Conservation (phyloP, 345 rosid genomes). For the Eutrema japonicum region DNA sequence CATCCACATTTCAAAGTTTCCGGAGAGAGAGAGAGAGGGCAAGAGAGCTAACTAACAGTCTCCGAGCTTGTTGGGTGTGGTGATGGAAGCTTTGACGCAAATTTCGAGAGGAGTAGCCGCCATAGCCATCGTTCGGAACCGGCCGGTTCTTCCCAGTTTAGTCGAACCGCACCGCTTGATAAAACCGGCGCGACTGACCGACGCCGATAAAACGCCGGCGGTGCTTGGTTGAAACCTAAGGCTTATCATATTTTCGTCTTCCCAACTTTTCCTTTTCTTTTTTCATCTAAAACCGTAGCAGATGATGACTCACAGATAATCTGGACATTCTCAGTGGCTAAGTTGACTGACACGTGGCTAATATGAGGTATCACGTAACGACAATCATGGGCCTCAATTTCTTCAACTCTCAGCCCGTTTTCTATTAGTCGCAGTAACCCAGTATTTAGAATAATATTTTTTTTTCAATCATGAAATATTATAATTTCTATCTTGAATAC, state of each 20-base stretch:
- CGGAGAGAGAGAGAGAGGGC: slow-evolving; percentile 10
- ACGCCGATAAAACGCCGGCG: slow-evolving; percentile 53
- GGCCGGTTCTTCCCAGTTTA: slow-evolving; percentile 34
- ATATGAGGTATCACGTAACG: not conserved
- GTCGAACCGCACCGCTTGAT: slow-evolving; percentile 22
- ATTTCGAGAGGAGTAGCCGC: slow-evolving; percentile 66
- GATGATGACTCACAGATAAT: slow-evolving; percentile 14
- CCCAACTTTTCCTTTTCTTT: not conserved
- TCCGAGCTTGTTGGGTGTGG: slow-evolving; percentile 75
- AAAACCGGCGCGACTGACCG: slow-evolving; percentile 49
- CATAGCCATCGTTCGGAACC: slow-evolving; percentile 49
- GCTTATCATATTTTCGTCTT: slow-evolving; percentile 53
- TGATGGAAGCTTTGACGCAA: slow-evolving; percentile 86
- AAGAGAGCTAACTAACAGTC: slow-evolving; percentile 76
- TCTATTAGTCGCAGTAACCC: not conserved
- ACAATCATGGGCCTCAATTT: slow-evolving; percentile 20
- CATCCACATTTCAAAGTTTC: slow-evolving; percentile 26
- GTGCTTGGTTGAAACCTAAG: slow-evolving; percentile 53
- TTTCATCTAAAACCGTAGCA: not conserved
- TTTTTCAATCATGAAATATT: no score
- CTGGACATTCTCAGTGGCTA: slow-evolving; percentile 29
- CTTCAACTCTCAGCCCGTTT: slow-evolving; percentile 9
- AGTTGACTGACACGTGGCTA: slow-evolving; percentile 31
- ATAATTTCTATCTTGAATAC: no score
- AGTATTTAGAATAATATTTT: not conserved